Base-by-base conservation (phyloP, 2,329 filamentous ascomycete genomes). In the Chalaropsis ovoidea region DNA sequence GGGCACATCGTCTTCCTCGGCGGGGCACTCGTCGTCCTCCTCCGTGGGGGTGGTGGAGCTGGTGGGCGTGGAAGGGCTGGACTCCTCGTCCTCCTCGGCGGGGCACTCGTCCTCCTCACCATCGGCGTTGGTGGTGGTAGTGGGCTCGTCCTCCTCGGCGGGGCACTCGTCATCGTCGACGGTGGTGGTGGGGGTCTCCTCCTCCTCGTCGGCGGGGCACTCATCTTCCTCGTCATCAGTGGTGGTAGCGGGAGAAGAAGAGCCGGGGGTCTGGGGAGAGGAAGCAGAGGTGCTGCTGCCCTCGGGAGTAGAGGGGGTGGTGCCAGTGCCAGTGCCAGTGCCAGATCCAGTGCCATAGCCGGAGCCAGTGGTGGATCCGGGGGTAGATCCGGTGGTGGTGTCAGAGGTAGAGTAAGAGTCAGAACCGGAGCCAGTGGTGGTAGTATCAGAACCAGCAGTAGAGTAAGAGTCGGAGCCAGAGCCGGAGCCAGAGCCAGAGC, bases 1-100 rank as follows among this genome's bases (percentile, higher is more conserved):
- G 49, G 41, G 31, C n/a, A 17, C 13, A 10, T 54, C n/a, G 11
- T 61, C 56, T 42, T 47, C 61, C 19, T 62, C 60, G 7, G 7
- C 47, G 45, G 43, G 45, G 35, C 64, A 66, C 17, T 63, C 64
- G n/a, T 66, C 64, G 8, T 66, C 64, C 11, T 43, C 27, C 43
- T 60, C 24, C 24, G 19, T 22, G n/a, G 45, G 35, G 43, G 24
- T 31, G 22, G 35, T 22, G 19, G 39, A 41, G n/a, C 17, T 45
- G 31, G 58, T 43, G n/a, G 52, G 42, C 10, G 47, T 42, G 41
- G 41, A 7, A 24, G 60, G 17, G 17, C 2, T 58, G 27, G 45
- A 24, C 35, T 43, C n/a, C 1, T 63, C 61, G 17, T 42, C 63
- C 2, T 63, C 60, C 2, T 67, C 47, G 3, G 64, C 60, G 27